Evolutionary conservation across 208 protist genomes (phyloP).

Genomic region (Wallacemonas sp.): DNA sequence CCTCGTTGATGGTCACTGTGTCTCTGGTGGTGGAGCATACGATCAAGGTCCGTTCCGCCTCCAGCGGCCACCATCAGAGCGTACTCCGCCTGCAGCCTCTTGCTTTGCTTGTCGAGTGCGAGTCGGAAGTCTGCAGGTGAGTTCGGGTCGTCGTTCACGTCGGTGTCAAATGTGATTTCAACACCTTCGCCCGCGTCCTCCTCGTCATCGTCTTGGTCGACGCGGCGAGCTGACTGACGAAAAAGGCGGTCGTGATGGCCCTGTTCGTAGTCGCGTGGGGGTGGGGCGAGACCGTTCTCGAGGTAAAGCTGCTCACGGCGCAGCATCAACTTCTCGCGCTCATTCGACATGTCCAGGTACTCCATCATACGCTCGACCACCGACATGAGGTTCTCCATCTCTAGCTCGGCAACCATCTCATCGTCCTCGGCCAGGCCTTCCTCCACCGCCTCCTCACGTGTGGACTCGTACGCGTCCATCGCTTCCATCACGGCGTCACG

Average conservation of each 20-base stretch:
- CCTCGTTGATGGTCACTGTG: background rate
- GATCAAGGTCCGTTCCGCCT: slow-evolving; percentile 23
- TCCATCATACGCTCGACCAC: slow-evolving; percentile 47
- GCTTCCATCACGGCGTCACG: slow-evolving; percentile 63
- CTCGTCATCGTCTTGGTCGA: too few relatives aligned
- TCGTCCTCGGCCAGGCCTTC: background rate
- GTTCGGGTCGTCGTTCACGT: background rate
- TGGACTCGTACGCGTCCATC: slow-evolving; percentile 37
- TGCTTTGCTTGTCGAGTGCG: slow-evolving; percentile 9
- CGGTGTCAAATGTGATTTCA: background rate
- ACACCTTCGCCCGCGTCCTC: background rate
- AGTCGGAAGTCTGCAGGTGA: slow-evolving; percentile 12
- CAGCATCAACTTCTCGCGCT: slow-evolving; percentile 66
- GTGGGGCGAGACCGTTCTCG: slow-evolving; percentile 16
- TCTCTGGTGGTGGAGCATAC: slow-evolving; percentile 25
- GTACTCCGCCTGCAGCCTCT: slow-evolving; percentile 20
- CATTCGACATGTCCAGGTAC: slow-evolving; percentile 82
- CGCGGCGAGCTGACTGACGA: too few relatives aligned
- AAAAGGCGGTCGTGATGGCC: background rate
- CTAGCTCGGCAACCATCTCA: slow-evolving; percentile 5
- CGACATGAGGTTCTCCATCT: slow-evolving; percentile 23
- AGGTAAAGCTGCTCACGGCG: slow-evolving; percentile 38
- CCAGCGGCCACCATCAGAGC: slow-evolving; percentile 17
- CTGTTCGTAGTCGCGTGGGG: slow-evolving; percentile 8
- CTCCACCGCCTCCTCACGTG: slow-evolving; percentile 15